A percentile compares a stretch with the other conserved stretches of the same genome.
Conservation (phyloP, 23 red algal genomes). For the Cyanidioschyzon merolae region DNA sequence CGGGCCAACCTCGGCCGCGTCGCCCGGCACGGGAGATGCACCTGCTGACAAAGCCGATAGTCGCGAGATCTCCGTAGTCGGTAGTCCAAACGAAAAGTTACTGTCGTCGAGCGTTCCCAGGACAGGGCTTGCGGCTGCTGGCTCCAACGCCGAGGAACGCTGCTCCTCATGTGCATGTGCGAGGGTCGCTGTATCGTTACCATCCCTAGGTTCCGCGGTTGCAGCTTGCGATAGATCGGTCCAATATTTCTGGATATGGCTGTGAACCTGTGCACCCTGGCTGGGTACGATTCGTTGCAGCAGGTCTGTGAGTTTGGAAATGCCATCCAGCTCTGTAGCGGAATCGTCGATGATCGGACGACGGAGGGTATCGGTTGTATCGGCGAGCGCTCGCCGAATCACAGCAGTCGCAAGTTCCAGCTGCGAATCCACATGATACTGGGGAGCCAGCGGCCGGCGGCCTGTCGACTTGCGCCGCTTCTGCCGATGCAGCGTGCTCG, state of each 20-base stretch:
- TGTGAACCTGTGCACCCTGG: neutral
- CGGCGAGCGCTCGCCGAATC: conserved; percentile 6
- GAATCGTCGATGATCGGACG: neutral
- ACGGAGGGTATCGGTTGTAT: neutral
- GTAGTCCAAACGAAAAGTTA: neutral
- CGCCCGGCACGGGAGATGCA: neutral
- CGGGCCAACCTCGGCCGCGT: neutral
- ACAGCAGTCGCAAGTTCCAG: neutral
- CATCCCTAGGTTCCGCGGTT: neutral
- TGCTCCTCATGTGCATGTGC: neutral
- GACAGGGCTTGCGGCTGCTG: neutral
- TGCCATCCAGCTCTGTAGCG: neutral
- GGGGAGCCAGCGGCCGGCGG: neutral
- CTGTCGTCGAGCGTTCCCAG: neutral
- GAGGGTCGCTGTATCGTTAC: neutral
- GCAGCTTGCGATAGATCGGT: neutral
- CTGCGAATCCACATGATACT: neutral
- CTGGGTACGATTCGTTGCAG: neutral
- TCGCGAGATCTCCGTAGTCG: neutral
- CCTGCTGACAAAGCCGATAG: neutral
- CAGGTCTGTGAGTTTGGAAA: neutral
- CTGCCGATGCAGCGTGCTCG: neutral
- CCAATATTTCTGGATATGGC: neutral
- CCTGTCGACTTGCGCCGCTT: neutral
- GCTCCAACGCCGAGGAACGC: too few relatives aligned